A percentile compares a stretch with the other conserved stretches of the same genome.
phyloP scores from a whole-genome alignment of 208 protist genomes.

The Spongospora subterranea region DNA sequence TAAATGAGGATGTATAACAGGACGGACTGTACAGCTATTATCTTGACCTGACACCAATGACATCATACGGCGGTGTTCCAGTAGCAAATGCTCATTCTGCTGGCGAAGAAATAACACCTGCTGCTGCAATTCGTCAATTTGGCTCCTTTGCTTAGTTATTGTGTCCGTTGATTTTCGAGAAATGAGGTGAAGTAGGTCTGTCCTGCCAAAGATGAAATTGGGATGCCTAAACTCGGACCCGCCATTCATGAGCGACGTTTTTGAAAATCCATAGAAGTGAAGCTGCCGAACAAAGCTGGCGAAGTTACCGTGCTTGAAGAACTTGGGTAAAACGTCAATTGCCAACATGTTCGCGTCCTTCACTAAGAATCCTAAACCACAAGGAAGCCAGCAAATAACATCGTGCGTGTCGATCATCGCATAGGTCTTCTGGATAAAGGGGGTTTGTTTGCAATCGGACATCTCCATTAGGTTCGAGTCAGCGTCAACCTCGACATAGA shows the following conservation, averaged over 20 bases:
- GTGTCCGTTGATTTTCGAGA: conserved; percentile 43
- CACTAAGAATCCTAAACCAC: conserved; percentile 26
- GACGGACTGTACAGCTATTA: too few species aligned
- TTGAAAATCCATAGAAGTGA: conserved; percentile 40
- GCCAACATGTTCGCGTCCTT: conserved; percentile 28
- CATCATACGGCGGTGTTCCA: conserved; percentile 42
- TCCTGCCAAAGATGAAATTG: neutral
- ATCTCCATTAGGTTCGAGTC: neutral
- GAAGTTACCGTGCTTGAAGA: conserved; percentile 54
- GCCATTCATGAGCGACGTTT: conserved; percentile 29
- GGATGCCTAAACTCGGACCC: conserved; percentile 32
- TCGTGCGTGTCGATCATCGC: conserved; percentile 34
- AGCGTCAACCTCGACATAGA: neutral
- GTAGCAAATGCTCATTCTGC: conserved; percentile 18
- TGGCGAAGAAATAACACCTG: conserved; percentile 24
- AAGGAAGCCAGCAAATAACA: neutral
- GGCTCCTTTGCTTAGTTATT: conserved; percentile 38
- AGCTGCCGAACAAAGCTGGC: conserved; percentile 39
- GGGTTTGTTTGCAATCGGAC: conserved; percentile 38
- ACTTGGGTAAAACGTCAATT: conserved; percentile 21
- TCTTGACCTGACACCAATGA: neutral
- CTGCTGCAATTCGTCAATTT: conserved; percentile 47
- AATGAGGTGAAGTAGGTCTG: conserved; percentile 38
- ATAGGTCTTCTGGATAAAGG: conserved; percentile 52
- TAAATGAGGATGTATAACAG: too few species aligned